Percentiles rank a stretch among this genome's conserved stretches.
Evolutionary conservation across 495 filamentous ascomycete genomes (phyloP).

Genomic region (Elasticomyces elasticus): DNA sequence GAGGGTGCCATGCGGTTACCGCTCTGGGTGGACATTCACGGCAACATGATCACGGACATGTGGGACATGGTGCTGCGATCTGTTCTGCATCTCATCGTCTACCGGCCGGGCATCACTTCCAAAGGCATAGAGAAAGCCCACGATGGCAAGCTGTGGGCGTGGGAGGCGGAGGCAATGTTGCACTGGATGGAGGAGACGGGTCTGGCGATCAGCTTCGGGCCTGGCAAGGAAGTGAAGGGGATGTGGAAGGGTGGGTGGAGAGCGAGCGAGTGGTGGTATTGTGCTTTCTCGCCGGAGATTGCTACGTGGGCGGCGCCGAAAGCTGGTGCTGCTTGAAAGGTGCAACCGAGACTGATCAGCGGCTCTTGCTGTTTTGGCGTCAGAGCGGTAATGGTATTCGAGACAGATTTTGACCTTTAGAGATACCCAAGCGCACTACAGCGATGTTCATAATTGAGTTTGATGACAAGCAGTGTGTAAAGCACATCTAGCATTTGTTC

Average conservation of each 20-base stretch:
- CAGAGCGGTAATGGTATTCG: background rate
- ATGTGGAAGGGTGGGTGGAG: constrained; percentile 30
- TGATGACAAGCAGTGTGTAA: too few species aligned
- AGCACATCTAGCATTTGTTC: too few species aligned
- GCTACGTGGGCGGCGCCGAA: constrained; percentile 2
- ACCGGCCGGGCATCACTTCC: constrained; percentile 47
- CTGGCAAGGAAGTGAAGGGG: constrained; percentile 19
- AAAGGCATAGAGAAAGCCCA: constrained; percentile 44
- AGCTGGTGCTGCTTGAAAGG: background rate
- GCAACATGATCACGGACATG: constrained; percentile 45
- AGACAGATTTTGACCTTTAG: background rate
- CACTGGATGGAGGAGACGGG: constrained; percentile 53
- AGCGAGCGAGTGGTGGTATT: constrained; percentile 65
- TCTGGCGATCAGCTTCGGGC: constrained; percentile 28
- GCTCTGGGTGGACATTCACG: constrained; percentile 72
- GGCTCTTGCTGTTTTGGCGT: background rate
- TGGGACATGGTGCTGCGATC: constrained; percentile 58
- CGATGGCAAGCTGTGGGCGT: constrained; percentile 51
- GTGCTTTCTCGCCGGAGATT: constrained; percentile 24
- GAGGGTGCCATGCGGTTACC: constrained; percentile 43
- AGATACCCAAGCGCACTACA: too few species aligned
- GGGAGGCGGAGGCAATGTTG: constrained; percentile 57
- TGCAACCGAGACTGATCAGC: background rate
- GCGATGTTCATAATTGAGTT: too few species aligned
- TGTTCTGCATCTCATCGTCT: constrained; percentile 48